Conservation (phyloP, 306 rosid genomes). For the Vigna nakashimae region DNA sequence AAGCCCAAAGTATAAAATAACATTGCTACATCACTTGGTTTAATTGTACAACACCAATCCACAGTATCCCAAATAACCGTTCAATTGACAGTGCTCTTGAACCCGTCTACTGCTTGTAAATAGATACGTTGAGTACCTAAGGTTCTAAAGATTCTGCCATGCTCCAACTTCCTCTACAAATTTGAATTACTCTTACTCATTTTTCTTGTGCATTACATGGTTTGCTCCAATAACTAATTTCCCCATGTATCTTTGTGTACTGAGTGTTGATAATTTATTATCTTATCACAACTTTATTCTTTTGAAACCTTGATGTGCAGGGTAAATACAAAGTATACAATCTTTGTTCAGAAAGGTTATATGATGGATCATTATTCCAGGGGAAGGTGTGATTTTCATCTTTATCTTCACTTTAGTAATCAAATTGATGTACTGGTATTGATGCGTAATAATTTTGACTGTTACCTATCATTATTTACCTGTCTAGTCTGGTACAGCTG, state of each 20-base stretch:
- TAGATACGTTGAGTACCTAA: constrained; percentile 6
- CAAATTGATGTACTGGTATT: constrained; percentile 32
- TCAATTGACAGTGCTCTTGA: constrained; percentile 23
- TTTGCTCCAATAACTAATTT: constrained; percentile 14
- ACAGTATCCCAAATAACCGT: constrained; percentile 4
- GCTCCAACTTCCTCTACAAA: constrained; percentile 1
- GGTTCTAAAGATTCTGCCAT: constrained; percentile 8
- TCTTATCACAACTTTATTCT: constrained; percentile 34
- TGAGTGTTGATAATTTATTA: constrained; percentile 25
- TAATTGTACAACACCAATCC: constrained; percentile 25
- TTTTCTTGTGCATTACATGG: constrained; percentile 32
- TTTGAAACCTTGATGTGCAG: constrained; percentile 57
- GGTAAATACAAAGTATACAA: constrained; percentile 95
- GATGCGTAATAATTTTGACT: constrained; percentile 31
- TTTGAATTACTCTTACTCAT: constrained; percentile 7
- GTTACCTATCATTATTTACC: constrained; percentile 21
- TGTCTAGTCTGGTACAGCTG: constrained; percentile 15
- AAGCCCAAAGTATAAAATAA: constrained; percentile 4
- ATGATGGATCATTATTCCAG: constrained; percentile 87
- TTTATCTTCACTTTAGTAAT: constrained; percentile 38
- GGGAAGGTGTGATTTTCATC: constrained; percentile 75
- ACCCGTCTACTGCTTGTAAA: constrained; percentile 6
- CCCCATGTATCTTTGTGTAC: constrained; percentile 5
- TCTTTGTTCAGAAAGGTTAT: constrained; percentile 97
- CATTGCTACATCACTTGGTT: neutral